Conservation (phyloP, 2,329 filamentous ascomycete species). For the Ophiocordyceps australis region DNA sequence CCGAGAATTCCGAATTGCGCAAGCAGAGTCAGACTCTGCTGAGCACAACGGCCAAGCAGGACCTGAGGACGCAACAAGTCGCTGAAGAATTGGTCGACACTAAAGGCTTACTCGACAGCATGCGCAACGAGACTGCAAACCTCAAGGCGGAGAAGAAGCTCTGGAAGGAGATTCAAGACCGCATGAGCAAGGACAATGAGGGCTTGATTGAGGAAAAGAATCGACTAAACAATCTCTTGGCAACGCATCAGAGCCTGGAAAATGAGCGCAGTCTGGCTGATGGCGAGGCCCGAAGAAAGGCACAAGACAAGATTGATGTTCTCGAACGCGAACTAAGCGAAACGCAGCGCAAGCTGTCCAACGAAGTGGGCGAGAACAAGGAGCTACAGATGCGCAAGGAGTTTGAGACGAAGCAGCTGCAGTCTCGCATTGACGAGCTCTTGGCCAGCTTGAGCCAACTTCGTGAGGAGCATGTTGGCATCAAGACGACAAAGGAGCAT, state of each 20-base stretch:
- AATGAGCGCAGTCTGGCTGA: constrained; percentile 84
- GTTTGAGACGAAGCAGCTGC: constrained; percentile 72
- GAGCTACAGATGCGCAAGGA: constrained; percentile 72
- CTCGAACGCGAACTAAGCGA: constrained; percentile 64
- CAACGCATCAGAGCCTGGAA: constrained; percentile 71
- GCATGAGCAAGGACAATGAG: constrained; percentile 79
- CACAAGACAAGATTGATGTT: constrained; percentile 60
- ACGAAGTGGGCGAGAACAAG: constrained; percentile 71
- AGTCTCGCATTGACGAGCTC: constrained; percentile 86
- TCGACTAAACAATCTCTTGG: constrained; percentile 64
- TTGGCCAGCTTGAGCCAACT: constrained; percentile 60
- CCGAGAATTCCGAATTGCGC: constrained; percentile 71
- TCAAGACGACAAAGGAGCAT: constrained; percentile 78
- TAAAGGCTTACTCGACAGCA: constrained; percentile 62
- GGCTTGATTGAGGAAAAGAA: constrained; percentile 67
- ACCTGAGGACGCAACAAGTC: constrained; percentile 76
- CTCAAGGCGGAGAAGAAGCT: constrained; percentile 88
- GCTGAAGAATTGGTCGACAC: constrained; percentile 86
- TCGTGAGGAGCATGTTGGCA: constrained; percentile 71
- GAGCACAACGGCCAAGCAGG: constrained; percentile 75
- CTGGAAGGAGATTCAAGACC: constrained; percentile 84
- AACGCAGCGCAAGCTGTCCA: constrained; percentile 66
- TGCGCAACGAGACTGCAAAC: constrained; percentile 81
- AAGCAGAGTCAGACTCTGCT: constrained; percentile 62
- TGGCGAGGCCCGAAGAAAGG: constrained; percentile 60